Evolutionary conservation across 2,329 filamentous ascomycete genomes (phyloP).

Genomic region (Neofusicoccum laricinum): DNA sequence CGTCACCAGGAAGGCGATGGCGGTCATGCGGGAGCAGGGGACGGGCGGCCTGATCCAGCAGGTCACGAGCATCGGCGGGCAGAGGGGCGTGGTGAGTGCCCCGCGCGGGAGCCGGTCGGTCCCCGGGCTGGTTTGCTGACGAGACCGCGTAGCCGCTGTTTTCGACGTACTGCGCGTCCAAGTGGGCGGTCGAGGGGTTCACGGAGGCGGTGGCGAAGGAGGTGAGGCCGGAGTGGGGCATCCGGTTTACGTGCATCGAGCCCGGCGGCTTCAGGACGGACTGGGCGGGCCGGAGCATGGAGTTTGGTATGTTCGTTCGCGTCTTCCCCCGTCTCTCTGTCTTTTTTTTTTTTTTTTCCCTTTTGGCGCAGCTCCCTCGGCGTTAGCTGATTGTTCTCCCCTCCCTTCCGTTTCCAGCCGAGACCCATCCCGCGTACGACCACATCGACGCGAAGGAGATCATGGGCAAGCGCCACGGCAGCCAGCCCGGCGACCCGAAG

Average conservation of each 20-base stretch:
- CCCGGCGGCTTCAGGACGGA: slow-evolving; percentile 48
- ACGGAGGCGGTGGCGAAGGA: slow-evolving; percentile 44
- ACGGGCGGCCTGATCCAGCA: slow-evolving; percentile 56
- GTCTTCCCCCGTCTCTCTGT: too few species aligned
- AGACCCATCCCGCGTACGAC: slow-evolving; percentile 42
- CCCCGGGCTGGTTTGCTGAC: too few species aligned
- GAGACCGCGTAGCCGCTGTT: slow-evolving; percentile 7
- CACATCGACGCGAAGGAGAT: slow-evolving; percentile 45
- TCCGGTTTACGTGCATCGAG: slow-evolving; percentile 46
- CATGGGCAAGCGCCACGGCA: slow-evolving; percentile 42
- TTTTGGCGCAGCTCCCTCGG: too few species aligned
- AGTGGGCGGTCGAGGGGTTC: slow-evolving; percentile 50
- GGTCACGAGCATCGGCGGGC: slow-evolving; percentile 53
- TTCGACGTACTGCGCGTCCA: slow-evolving; percentile 23
- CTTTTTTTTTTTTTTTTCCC: too few species aligned
- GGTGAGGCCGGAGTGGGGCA: slow-evolving; percentile 43
- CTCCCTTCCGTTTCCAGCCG: too few species aligned
- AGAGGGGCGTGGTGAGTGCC: slow-evolving; percentile 33
- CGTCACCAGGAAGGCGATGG: slow-evolving; percentile 39
- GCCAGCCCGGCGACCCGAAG: slow-evolving; percentile 49
- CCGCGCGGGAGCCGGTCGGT: too few species aligned
- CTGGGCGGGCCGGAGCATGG: slow-evolving; percentile 47
- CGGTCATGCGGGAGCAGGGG: slow-evolving; percentile 25
- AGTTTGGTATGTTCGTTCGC: slow-evolving; percentile 17
- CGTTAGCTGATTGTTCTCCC: too few species aligned